A percentile compares a stretch with the other conserved stretches of the same genome.
Conservation (phyloP, 176 grass and related monocot genomes). For the Pharus latifolius region DNA sequence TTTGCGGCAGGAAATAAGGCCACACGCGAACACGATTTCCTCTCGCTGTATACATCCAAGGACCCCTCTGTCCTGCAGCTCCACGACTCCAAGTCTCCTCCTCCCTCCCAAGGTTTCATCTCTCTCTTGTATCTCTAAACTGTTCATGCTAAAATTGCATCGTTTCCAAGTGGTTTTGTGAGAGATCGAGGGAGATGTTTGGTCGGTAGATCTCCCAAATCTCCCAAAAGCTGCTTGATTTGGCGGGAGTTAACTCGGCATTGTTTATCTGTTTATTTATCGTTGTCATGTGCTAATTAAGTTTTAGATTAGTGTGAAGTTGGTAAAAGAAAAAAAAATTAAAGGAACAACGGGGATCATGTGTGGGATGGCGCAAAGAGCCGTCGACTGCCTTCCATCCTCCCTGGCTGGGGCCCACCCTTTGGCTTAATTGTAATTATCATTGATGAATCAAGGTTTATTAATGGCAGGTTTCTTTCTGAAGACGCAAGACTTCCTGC, state of each 20-base stretch:
- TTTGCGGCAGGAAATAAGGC: conserved; percentile 52
- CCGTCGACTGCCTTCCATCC: conserved; percentile 36
- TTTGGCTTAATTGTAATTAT: conserved; percentile 5
- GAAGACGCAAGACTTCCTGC: conserved; percentile 80
- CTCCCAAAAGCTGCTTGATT: no score
- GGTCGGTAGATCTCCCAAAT: background rate
- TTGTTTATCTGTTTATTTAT: no score
- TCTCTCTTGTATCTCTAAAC: background rate
- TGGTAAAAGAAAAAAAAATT: conserved; percentile 4
- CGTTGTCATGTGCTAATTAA: conserved; percentile 8
- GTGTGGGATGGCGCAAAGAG: conserved; percentile 33
- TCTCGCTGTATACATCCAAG: conserved; percentile 61
- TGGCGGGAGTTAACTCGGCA: no score
- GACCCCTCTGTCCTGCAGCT: conserved; percentile 44
- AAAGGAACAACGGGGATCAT: conserved; percentile 40
- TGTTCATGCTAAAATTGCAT: no score
- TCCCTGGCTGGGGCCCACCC: conserved; percentile 25
- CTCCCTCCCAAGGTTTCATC: conserved; percentile 38
- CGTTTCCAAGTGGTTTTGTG: no score
- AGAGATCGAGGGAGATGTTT: background rate
- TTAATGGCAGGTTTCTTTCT: conserved; percentile 36
- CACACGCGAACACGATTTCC: conserved; percentile 74
- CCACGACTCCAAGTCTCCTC: conserved; percentile 30
- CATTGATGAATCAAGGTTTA: background rate
- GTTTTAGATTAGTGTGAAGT: conserved; percentile 8